Conservation (phyloP, 345 rosid genomes). For the Limnanthes douglasii region DNA sequence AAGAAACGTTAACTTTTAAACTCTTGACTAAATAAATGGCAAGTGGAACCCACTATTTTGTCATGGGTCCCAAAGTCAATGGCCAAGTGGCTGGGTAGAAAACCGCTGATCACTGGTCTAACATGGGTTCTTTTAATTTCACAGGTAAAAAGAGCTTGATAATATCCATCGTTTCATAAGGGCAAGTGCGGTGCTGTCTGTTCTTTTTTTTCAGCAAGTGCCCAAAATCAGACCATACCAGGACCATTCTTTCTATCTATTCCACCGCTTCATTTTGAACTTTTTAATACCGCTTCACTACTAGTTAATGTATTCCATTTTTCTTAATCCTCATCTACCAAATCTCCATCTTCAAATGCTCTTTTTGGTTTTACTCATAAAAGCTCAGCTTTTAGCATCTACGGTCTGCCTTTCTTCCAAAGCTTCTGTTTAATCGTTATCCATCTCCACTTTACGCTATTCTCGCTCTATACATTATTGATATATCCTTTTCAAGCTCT, state of each 20-base stretch:
- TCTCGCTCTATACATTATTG: neutral
- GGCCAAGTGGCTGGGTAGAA: slow-evolving; percentile 9
- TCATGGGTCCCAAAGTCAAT: slow-evolving; percentile 1
- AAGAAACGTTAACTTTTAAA: neutral
- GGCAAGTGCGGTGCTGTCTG: slow-evolving; percentile 4
- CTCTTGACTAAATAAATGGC: neutral
- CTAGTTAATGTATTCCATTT: slow-evolving; percentile 2
- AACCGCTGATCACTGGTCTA: neutral
- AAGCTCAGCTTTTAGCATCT: no score
- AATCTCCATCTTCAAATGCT: slow-evolving; percentile 2
- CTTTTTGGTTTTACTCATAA: slow-evolving; percentile 5
- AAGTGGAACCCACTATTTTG: slow-evolving; percentile 4
- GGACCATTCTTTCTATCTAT: slow-evolving; percentile 8
- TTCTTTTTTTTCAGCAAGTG: slow-evolving; percentile 13
- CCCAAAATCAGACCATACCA: slow-evolving; percentile 11
- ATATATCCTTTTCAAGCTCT: neutral
- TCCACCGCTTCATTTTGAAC: neutral
- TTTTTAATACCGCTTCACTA: neutral
- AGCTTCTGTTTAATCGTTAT: slow-evolving; percentile 2
- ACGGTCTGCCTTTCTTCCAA: no score
- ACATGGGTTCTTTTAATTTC: slow-evolving; percentile 1
- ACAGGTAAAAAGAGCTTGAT: slow-evolving; percentile 7
- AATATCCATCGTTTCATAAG: slow-evolving; percentile 5
- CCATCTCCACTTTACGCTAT: neutral
- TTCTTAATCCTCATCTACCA: slow-evolving; percentile 1